A percentile compares a stretch with the other conserved stretches of the same genome.
These are phyloP conservation scores for Heritiera fomes DNA, from an alignment of 345 rosid genomes.

Conservation along the genomic window DNA sequence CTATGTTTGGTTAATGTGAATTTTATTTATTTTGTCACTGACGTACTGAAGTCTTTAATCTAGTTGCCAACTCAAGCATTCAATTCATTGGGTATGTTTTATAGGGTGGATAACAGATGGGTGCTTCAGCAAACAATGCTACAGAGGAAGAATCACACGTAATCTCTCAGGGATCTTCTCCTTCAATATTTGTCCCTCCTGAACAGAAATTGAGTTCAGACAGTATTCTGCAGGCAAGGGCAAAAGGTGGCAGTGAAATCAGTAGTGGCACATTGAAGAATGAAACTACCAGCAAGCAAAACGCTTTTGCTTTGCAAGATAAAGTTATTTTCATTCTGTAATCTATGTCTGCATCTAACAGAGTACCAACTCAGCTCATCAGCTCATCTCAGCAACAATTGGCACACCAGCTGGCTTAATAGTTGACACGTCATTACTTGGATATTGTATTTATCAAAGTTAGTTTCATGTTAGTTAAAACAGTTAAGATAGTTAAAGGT, in stretches of 20 bases:
- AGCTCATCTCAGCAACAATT: too few relatives aligned
- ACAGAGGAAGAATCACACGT: conserved; percentile 38
- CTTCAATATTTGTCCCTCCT: conserved; percentile 33
- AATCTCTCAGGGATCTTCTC: conserved; percentile 31
- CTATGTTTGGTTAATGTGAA: not conserved
- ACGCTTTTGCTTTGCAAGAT: conserved; percentile 90
- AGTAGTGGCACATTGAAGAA: conserved; percentile 51
- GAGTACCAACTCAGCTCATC: too few relatives aligned
- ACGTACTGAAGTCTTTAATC: not conserved
- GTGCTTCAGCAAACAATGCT: conserved; percentile 33
- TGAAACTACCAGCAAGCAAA: conserved; percentile 63
- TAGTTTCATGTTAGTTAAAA: too few relatives aligned
- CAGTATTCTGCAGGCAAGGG: conserved; percentile 37
- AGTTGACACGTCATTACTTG: too few relatives aligned
- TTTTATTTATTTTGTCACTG: not conserved
- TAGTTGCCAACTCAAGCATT: conserved; percentile 9
- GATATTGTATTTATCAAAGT: too few relatives aligned
- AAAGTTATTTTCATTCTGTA: conserved; percentile 51
- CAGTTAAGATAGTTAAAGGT: too few relatives aligned
- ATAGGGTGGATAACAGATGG: conserved; percentile 49
- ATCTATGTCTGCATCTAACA: not conserved
- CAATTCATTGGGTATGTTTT: conserved; percentile 13
- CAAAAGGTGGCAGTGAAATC: conserved; percentile 44
- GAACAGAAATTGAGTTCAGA: conserved; percentile 44
- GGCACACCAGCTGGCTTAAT: too few relatives aligned